These are phyloP conservation scores for Neonectria punicea DNA, from an alignment of 2,329 filamentous ascomycete genomes.

Conservation along the genomic window DNA sequence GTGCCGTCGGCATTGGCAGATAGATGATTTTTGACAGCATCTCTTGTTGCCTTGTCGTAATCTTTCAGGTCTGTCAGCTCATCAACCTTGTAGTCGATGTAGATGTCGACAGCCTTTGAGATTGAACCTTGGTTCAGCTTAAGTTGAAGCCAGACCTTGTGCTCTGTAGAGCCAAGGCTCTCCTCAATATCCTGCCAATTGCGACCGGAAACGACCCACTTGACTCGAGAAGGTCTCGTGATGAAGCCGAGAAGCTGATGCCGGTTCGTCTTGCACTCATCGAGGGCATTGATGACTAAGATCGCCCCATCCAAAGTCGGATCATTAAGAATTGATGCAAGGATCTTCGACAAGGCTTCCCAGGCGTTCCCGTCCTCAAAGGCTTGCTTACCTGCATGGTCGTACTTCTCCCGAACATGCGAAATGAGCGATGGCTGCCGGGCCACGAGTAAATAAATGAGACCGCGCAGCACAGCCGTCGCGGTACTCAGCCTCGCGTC, in stretches of 20 bases:
- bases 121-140: neutral
- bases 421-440: neutral
- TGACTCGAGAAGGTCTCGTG: no score
- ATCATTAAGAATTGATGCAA: no score
- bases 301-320: no score
- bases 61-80: no score
- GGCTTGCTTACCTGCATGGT: no score
- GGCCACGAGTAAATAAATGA: neutral
- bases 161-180: neutral
- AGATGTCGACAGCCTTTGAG: neutral
- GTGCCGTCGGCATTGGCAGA: conserved; percentile 49
- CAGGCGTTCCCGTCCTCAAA: no score
- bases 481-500: neutral
- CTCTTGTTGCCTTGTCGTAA: conserved; percentile 10
- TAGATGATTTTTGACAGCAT: conserved; percentile 31
- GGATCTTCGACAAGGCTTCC: no score
- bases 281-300: neutral
- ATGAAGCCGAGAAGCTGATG: no score
- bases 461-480: neutral
- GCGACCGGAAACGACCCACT: neutral
- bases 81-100: neutral
- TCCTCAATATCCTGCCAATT: neutral
- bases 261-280: neutral
- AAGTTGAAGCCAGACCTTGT: neutral
- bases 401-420: no score